Percentiles rank a stretch among this genome's conserved stretches.
Conservation (phyloP, 805 yeast species). For the Lachancea lanzarotensis region DNA sequence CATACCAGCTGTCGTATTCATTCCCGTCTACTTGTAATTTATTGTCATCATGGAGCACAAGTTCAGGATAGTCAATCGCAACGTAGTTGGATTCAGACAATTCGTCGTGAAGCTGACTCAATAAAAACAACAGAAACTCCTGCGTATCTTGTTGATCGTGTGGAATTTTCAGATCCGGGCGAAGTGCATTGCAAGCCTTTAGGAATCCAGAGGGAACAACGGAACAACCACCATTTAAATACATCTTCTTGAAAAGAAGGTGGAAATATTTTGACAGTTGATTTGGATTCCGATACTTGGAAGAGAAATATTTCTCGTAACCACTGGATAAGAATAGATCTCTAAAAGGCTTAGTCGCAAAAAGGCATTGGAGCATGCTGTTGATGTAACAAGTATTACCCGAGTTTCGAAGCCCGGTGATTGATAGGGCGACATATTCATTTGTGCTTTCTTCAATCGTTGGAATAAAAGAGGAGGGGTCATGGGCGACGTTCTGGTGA, state of each 20-base stretch:
- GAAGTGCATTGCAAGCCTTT: conserved; percentile 42
- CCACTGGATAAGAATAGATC: conserved; percentile 41
- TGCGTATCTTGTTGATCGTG: conserved; percentile 78
- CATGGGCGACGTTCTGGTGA: neutral
- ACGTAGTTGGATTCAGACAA: conserved; percentile 37
- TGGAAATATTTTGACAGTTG: conserved; percentile 46
- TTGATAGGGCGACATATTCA: conserved; percentile 38
- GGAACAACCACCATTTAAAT: conserved; percentile 49
- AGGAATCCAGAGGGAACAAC: conserved; percentile 63
- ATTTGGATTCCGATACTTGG: conserved; percentile 20
- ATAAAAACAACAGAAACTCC: conserved; percentile 59
- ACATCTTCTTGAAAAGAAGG: conserved; percentile 51
- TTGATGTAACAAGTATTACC: conserved; percentile 76
- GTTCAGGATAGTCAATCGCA: conserved; percentile 35
- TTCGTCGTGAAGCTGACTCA: conserved; percentile 68
- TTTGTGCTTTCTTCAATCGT: conserved; percentile 34
- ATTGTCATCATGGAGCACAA: conserved; percentile 31
- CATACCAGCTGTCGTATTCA: conserved; percentile 60
- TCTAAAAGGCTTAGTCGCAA: conserved; percentile 47
- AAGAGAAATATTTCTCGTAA: conserved; percentile 40
- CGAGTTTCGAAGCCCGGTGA: conserved; percentile 59
- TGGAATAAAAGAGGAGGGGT: conserved; percentile 22
- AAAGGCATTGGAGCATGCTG: conserved; percentile 63
- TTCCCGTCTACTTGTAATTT: conserved; percentile 29
- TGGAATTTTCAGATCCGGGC: conserved; percentile 66